These are phyloP conservation scores for Spergularia marina DNA, from an alignment of 148 eudicot genomes.

Conservation along the genomic window DNA sequence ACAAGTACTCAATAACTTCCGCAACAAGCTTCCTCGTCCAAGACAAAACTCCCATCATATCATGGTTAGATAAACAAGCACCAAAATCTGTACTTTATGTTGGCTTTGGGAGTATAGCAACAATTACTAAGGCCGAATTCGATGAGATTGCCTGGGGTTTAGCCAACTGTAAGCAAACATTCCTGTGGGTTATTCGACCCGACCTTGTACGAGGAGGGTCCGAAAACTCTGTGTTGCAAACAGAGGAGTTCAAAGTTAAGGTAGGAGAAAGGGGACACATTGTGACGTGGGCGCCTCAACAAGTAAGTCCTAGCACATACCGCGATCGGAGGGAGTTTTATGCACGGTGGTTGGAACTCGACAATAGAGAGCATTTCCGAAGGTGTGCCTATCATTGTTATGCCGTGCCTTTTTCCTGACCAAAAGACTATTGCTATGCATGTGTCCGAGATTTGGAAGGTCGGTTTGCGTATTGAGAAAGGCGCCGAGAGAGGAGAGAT, in stretches of 20 bases:
- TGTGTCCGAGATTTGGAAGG: constrained; percentile 43
- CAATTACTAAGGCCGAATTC: constrained; percentile 22
- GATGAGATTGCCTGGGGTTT: constrained; percentile 42
- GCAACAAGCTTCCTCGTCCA: constrained; percentile 24
- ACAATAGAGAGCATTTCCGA: constrained; percentile 44
- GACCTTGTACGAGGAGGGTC: constrained; percentile 25
- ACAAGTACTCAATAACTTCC: constrained; percentile 29
- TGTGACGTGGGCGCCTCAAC: constrained; percentile 51
- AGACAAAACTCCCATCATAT: constrained; percentile 26
- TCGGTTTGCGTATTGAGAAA: constrained; percentile 38
- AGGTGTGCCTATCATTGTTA: constrained; percentile 47
- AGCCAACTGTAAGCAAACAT: constrained; percentile 37
- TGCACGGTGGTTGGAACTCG: constrained; percentile 58
- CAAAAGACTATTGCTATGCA: constrained; percentile 38
- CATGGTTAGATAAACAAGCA: constrained; percentile 36
- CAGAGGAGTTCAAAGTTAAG: not conserved
- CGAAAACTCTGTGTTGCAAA: not conserved
- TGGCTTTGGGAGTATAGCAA: constrained; percentile 49
- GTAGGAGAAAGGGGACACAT: constrained; percentile 26
- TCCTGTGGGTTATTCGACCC: constrained; percentile 48
- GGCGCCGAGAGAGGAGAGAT: constrained; percentile 27
- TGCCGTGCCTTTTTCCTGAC: constrained; percentile 38
- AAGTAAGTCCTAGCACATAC: constrained; percentile 42
- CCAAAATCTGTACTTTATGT: constrained; percentile 41
- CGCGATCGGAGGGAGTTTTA: constrained; percentile 41